Conservation (phyloP, 805 yeast genomes). For the Blastobotrys attinorum region DNA sequence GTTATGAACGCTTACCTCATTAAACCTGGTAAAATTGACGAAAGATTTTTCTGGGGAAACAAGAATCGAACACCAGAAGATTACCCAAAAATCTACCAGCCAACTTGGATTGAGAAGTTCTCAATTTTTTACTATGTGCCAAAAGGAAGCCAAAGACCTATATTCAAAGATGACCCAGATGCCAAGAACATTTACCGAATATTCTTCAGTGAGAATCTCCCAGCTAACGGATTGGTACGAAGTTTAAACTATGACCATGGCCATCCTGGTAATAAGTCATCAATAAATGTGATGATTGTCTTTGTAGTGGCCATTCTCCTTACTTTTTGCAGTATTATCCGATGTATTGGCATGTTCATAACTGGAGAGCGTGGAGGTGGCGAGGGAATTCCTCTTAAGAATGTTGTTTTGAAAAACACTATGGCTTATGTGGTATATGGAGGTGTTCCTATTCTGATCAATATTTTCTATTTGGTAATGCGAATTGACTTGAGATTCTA, state of each 20-base stretch:
- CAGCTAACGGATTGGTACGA: constrained; percentile 1
- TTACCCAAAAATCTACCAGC: constrained; percentile 39
- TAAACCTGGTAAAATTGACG: constrained; percentile 46
- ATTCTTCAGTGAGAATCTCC: background rate
- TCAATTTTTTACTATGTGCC: constrained; percentile 35
- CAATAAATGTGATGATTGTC: constrained; percentile 23
- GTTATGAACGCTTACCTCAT: constrained; percentile 41
- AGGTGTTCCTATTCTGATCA: constrained; percentile 50
- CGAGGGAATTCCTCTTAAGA: constrained; percentile 21
- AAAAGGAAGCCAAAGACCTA: constrained; percentile 35
- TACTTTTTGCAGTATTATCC: constrained; percentile 24
- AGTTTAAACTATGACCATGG: constrained; percentile 27
- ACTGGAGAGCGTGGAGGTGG: constrained; percentile 15
- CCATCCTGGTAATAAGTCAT: background rate
- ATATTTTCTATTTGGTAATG: constrained; percentile 48
- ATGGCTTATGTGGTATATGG: constrained; percentile 68
- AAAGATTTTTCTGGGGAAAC: background rate
- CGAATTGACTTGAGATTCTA: constrained; percentile 73
- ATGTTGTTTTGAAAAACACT: constrained; percentile 45
- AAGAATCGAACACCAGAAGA: constrained; percentile 4
- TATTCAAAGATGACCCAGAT: constrained; percentile 19
- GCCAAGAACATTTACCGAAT: constrained; percentile 34
- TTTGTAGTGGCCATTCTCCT: constrained; percentile 16
- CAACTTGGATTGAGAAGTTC: constrained; percentile 68
- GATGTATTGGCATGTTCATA: constrained; percentile 26